A percentile compares a stretch with the other conserved stretches of the same genome.
These are phyloP conservation scores for Gigaspora rosea DNA, from an alignment of 192 early-diverging fungal genomes.

Conservation along the genomic window DNA sequence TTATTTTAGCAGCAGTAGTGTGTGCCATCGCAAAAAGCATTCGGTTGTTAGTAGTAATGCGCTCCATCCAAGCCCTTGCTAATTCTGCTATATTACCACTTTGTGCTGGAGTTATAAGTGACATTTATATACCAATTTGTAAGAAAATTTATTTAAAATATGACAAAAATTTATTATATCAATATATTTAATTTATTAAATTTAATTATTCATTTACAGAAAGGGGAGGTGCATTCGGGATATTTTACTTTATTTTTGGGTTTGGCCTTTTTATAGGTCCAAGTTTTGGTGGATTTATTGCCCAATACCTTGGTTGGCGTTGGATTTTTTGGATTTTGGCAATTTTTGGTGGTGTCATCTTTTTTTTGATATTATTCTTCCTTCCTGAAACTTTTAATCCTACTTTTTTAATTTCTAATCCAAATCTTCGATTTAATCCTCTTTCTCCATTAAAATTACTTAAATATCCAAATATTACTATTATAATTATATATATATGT, in stretches of 20 bases:
- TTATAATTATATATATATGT: not conserved
- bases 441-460: not conserved
- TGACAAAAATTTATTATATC: not conserved
- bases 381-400: conserved; percentile 21
- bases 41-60: conserved; percentile 44
- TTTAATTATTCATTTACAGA: not conserved
- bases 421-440: not conserved
- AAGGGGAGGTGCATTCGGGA: not conserved
- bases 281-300: not conserved
- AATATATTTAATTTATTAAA: not conserved
- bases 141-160: not conserved
- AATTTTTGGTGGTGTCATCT: not conserved
- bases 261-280: not conserved
- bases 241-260: not conserved
- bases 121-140: conserved; percentile 32
- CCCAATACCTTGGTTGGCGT: conserved; percentile 1
- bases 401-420: not conserved
- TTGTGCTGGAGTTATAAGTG: conserved; percentile 44
- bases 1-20: conserved; percentile 39
- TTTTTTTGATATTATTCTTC: not conserved
- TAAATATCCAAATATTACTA: not conserved
- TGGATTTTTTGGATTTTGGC: conserved; percentile 2
- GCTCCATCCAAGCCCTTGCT: conserved; percentile 43
- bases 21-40: conserved; percentile 39
- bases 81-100: conserved; percentile 36